Conservation (phyloP, 148 eudicot genomes). For the Rhododendron ferrugineum region DNA sequence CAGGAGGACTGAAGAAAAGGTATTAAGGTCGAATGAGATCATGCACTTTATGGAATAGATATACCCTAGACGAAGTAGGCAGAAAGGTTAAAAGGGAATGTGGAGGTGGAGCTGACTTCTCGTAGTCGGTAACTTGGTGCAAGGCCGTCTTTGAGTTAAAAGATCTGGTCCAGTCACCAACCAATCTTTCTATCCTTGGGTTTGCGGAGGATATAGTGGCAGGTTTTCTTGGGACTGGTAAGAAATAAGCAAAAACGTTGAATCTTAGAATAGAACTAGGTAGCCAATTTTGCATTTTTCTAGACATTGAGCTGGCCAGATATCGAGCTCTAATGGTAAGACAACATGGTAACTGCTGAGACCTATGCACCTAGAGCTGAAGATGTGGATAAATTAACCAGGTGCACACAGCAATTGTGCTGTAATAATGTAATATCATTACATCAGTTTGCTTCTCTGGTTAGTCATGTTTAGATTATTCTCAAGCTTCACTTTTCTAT, state of each 20-base stretch:
- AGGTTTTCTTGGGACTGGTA: not conserved
- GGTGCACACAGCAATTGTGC: not conserved
- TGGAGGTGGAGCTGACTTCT: not conserved
- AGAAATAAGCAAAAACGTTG: not conserved
- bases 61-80: not conserved
- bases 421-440: not conserved
- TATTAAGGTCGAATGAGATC: not conserved
- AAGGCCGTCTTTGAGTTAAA: not conserved
- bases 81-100: not conserved
- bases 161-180: not conserved
- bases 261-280: not conserved
- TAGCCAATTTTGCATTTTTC: not conserved
- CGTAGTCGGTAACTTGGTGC: not conserved
- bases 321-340: not conserved
- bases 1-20: not conserved
- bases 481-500: not conserved
- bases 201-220: not conserved
- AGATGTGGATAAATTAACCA: not conserved
- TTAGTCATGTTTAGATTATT: slow-evolving; percentile 1
- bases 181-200: not conserved
- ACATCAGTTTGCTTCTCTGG: not conserved
- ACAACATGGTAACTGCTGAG: not conserved
- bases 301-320: not conserved
- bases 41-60: not conserved
- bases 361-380: not conserved